A percentile compares a stretch with the other conserved stretches of the same genome.
Conservation (phyloP, 1,284 basidiomycete species). For the Abortiporus biennis region DNA sequence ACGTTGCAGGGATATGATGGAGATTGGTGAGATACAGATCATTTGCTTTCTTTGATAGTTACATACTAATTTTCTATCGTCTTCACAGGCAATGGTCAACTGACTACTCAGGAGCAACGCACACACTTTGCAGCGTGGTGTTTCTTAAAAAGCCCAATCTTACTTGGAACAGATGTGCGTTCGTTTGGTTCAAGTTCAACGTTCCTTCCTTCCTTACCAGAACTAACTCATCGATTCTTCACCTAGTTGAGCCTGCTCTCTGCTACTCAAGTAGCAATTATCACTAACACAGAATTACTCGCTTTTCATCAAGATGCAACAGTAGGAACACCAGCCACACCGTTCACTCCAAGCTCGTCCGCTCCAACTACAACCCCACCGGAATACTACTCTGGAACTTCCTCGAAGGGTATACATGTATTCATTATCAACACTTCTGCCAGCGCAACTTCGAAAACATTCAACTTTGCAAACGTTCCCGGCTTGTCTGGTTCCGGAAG, state of each 20-base stretch:
- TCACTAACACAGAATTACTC: conserved; percentile 45
- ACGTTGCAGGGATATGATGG: conserved; percentile 44
- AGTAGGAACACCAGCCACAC: conserved; percentile 39
- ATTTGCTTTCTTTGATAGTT: not conserved
- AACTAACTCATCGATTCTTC: not conserved
- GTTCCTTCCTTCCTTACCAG: too few species aligned
- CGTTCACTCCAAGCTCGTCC: conserved; percentile 35
- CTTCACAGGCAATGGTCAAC: conserved; percentile 33
- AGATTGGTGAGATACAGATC: conserved; percentile 31
- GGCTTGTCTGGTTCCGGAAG: conserved; percentile 30
- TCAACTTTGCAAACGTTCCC: conserved; percentile 39
- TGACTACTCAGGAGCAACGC: conserved; percentile 44
- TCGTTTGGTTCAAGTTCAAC: not conserved
- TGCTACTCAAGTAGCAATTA: conserved; percentile 36
- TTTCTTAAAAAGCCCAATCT: conserved; percentile 51
- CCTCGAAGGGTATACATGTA: conserved; percentile 43
- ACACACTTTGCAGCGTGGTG: conserved; percentile 54
- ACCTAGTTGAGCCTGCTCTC: conserved; percentile 35
- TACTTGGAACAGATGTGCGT: conserved; percentile 48
- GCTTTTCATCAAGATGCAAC: conserved; percentile 47
- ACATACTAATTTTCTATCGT: not conserved
- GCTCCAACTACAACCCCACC: conserved; percentile 37
- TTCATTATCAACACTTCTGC: conserved; percentile 46
- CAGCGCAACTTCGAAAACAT: conserved; percentile 34
- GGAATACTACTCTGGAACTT: conserved; percentile 44